phyloP scores from a whole-genome alignment of 305 asterid genomes.

The Ruellia speciosa region DNA sequence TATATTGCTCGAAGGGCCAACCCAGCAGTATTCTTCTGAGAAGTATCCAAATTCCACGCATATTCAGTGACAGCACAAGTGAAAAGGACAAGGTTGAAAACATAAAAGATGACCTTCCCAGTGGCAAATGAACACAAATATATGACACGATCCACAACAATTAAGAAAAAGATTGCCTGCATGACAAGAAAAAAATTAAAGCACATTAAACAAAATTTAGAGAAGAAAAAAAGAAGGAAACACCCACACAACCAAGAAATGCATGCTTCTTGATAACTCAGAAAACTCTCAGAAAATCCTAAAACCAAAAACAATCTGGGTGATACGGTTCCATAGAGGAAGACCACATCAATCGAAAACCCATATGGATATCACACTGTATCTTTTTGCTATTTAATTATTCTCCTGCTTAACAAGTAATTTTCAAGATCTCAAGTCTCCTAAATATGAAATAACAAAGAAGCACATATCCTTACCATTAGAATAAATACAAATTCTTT shows the following conservation, averaged over 20 bases:
- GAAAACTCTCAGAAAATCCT: too few relatives aligned
- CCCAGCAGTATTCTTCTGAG: conserved; percentile 79
- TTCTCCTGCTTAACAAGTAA: neutral
- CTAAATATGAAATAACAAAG: conserved; percentile 17
- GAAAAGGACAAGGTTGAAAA: conserved; percentile 77
- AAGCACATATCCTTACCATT: conserved; percentile 46
- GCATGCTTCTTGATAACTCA: too few relatives aligned
- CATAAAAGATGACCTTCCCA: conserved; percentile 84
- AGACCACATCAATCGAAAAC: neutral
- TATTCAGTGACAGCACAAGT: conserved; percentile 68
- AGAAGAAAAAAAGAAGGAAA: neutral
- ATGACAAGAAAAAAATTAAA: conserved; percentile 25
- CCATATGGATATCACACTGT: neutral
- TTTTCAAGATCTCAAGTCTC: neutral
- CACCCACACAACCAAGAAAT: neutral
- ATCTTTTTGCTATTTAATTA: too few relatives aligned
- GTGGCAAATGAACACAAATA: conserved; percentile 86
- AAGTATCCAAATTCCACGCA: conserved; percentile 81
- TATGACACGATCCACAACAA: conserved; percentile 84
- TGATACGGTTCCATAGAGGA: neutral
- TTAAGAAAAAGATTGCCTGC: conserved; percentile 93
- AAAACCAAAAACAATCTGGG: neutral
- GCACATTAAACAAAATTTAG: conserved; percentile 10
- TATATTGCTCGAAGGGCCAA: conserved; percentile 86
- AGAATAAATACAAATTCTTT: conserved; percentile 82